Base-by-base conservation (phyloP, 176 grass and related monocot genomes). In the Chrysopogon serrulatus region DNA sequence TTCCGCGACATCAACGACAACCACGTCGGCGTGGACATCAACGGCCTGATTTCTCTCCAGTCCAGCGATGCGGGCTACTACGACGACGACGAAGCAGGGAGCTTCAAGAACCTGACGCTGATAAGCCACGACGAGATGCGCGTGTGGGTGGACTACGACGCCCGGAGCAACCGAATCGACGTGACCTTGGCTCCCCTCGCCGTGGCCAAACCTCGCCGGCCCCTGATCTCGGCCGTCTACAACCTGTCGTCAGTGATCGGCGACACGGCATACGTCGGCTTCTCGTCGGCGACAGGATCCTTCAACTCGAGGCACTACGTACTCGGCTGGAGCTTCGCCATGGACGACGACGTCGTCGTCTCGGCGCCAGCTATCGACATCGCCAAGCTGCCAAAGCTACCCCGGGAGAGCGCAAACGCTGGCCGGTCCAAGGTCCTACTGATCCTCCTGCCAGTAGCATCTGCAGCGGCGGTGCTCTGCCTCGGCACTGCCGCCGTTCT, bases 301-400 rank as follows among this genome's bases (percentile, higher is more conserved):
- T 73, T 57, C 66, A 31, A 71, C 75, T 61, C 75, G 0, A 27
- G 75, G 36, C 88, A 92, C 74, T 95, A 88, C 1, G 19, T 92
- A 15, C 82, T 95, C 21, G 90, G 90, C 1, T 95, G 85, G 90
- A 95, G 90, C 79, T 84, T 92, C 7, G 89, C 80, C 48, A 78
- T 92, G 54, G 86, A 88, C 45, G 90, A 54, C 21, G n/a, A n/a
- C n/a, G n/a, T n/a, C n/a, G n/a, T n/a, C n/a, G 51, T n/a, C 54
- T 5, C 66, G 8, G 90, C 93, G 21, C 85, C 78, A 33, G 27
- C 61, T 2, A 85, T 93, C 15, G 71, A 87, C 93, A 71, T 81
- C 8, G 45, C 78, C 31, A 83, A 88, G 67, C 36, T 92, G 54
- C 86, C 90, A 19, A 78, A 30, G 54, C 19, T 78, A 24, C 75